Percentiles rank a stretch among this genome's conserved stretches.
These are phyloP conservation scores for Fusarium fujikuroi DNA, from an alignment of 2,329 filamentous ascomycete genomes.

Conservation along the genomic window DNA sequence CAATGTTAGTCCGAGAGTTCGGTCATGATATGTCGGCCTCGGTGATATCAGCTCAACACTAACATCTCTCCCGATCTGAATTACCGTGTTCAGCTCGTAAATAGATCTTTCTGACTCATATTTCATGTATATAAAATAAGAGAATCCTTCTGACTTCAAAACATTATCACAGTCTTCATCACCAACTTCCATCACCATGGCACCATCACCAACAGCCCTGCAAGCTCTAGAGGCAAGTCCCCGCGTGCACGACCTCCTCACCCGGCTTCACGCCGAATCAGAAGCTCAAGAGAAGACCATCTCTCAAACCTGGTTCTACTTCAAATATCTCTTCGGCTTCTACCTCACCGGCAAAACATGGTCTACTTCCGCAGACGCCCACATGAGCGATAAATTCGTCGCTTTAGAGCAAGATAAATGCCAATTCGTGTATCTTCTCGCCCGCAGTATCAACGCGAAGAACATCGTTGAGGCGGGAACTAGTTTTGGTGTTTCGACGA, in stretches of 20 bases:
- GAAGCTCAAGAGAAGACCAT: constrained; percentile 41
- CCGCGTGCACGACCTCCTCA: constrained; percentile 42
- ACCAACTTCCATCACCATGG: constrained; percentile 11
- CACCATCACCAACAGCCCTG: constrained; percentile 29
- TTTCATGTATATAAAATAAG: neutral
- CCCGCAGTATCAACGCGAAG: constrained; percentile 59
- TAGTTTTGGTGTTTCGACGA: constrained; percentile 70
- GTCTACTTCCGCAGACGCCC: constrained; percentile 45
- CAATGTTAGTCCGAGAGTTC: neutral
- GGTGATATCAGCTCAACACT: constrained; percentile 21
- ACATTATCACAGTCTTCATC: neutral
- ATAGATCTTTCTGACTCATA: neutral
- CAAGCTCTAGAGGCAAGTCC: constrained; percentile 41
- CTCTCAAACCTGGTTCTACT: constrained; percentile 44
- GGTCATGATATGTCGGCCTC: constrained; percentile 26
- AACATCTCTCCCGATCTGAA: neutral
- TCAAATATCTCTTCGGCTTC: constrained; percentile 35
- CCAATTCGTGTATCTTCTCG: constrained; percentile 65
- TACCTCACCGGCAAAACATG: constrained; percentile 42
- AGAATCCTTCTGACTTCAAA: neutral
- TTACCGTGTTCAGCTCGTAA: neutral
- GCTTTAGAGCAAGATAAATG: constrained; percentile 69
- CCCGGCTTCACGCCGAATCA: constrained; percentile 44
- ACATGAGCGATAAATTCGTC: constrained; percentile 68
- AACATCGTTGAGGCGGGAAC: constrained; percentile 71